A percentile compares a stretch with the other conserved stretches of the same genome.
Conservation (phyloP, 257 asterid species). For the Primulina huaijiensis region DNA sequence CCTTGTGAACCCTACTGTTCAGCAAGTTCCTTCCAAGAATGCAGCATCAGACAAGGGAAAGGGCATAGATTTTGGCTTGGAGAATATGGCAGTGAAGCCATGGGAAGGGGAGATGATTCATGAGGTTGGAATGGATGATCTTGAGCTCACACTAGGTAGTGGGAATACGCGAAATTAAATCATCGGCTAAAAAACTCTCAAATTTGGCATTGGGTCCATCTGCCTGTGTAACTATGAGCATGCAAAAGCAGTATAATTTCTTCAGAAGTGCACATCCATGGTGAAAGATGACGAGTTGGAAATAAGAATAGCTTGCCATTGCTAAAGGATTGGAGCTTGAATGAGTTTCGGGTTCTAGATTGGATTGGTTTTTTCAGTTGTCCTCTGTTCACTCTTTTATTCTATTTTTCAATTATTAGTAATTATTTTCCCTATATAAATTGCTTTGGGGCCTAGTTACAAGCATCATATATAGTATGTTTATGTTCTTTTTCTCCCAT, state of each 20-base stretch:
- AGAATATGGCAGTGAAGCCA: conserved; percentile 72
- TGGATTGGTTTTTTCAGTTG: conserved; percentile 14
- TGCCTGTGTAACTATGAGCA: neutral
- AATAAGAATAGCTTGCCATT: neutral
- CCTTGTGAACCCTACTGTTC: conserved; percentile 61
- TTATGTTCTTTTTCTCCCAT: conserved; percentile 7
- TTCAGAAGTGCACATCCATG: neutral
- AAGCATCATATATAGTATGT: conserved; percentile 32
- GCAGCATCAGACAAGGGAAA: conserved; percentile 61
- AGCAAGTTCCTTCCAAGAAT: conserved; percentile 35
- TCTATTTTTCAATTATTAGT: conserved; percentile 10
- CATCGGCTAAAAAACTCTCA: neutral
- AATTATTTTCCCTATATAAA: neutral
- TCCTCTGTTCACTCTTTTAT: neutral
- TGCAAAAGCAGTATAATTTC: neutral
- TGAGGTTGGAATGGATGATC: conserved; percentile 54
- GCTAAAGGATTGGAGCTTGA: neutral
- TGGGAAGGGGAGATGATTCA: conserved; percentile 99
- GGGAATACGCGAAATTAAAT: conserved; percentile 23
- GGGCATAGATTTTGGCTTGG: conserved; percentile 58
- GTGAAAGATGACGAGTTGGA: neutral
- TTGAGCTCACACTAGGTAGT: conserved; percentile 45
- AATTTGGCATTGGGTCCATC: neutral
- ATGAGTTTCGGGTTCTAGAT: neutral
- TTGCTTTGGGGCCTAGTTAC: conserved; percentile 27